A percentile compares a stretch with the other conserved stretches of the same genome.
Evolutionary conservation across 345 rosid species (phyloP).

Genomic region (Lagerstroemia speciosa): DNA sequence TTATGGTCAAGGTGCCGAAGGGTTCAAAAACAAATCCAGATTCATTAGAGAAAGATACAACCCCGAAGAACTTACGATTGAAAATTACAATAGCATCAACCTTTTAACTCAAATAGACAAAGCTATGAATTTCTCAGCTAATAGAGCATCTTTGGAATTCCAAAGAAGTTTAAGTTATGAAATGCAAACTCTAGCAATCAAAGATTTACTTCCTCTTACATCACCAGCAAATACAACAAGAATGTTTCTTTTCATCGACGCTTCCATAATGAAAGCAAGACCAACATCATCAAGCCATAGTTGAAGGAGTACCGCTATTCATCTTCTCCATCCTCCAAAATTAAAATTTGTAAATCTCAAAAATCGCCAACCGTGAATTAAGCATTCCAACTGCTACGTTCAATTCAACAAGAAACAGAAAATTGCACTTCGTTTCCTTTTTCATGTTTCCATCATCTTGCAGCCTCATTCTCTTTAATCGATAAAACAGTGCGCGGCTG

Average conservation of each 20-base stretch:
- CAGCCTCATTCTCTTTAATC: neutral
- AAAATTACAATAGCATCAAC: neutral
- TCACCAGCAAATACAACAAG: neutral
- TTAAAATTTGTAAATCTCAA: neutral
- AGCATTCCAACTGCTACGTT: neutral
- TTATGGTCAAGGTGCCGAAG: neutral
- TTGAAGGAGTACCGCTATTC: neutral
- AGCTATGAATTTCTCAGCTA: neutral
- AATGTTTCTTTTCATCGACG: neutral
- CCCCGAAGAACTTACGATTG: neutral
- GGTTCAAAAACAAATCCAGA: neutral
- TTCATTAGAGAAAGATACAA: neutral
- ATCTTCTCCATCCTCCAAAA: neutral
- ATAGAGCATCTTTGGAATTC: neutral
- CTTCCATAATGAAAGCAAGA: neutral
- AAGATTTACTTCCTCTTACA: neutral
- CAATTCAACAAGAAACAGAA: neutral
- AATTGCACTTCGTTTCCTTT: neutral
- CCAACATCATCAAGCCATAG: neutral
- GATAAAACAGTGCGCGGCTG: neutral
- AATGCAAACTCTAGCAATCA: neutral
- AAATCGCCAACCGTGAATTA: neutral
- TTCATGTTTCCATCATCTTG: neutral
- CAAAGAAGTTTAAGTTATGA: neutral
- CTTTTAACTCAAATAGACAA: neutral